A percentile compares a stretch with the other conserved stretches of the same genome.
Evolutionary conservation across 176 grass and related monocot genomes (phyloP).

Genomic region (Saccharum officinarum): DNA sequence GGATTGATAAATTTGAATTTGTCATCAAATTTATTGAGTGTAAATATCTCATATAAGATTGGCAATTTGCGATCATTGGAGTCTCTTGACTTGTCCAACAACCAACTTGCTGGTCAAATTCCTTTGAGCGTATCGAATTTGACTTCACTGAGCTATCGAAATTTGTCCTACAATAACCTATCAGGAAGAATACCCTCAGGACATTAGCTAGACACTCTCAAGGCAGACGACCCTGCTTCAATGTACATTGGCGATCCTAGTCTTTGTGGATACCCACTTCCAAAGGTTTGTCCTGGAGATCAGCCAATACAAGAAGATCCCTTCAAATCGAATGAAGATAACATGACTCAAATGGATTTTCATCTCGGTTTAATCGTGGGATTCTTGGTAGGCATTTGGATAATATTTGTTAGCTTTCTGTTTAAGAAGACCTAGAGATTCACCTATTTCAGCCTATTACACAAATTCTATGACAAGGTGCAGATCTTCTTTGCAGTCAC

Average conservation of each 20-base stretch:
- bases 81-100: constrained; percentile 1
- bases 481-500: background rate
- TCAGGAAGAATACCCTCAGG: background rate
- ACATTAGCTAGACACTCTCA: background rate
- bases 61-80: background rate
- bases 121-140: background rate
- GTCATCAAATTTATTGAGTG: background rate
- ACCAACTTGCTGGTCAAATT: background rate
- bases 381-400: background rate
- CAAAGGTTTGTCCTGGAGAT: background rate
- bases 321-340: background rate
- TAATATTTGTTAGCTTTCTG: background rate
- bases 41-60: too few relatives aligned
- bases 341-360: background rate
- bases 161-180: background rate
- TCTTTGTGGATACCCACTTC: background rate
- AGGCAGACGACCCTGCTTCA: background rate
- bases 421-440: background rate
- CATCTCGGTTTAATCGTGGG: too few relatives aligned
- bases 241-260: background rate
- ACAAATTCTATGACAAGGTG: background rate
- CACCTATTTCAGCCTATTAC: background rate
- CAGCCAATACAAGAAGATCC: background rate
- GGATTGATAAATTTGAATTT: background rate
- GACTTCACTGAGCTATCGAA: background rate